A percentile compares a stretch with the other conserved stretches of the same genome.
phyloP scores from a whole-genome alignment of 140 eudicot species.

The Cichorium intybus region DNA sequence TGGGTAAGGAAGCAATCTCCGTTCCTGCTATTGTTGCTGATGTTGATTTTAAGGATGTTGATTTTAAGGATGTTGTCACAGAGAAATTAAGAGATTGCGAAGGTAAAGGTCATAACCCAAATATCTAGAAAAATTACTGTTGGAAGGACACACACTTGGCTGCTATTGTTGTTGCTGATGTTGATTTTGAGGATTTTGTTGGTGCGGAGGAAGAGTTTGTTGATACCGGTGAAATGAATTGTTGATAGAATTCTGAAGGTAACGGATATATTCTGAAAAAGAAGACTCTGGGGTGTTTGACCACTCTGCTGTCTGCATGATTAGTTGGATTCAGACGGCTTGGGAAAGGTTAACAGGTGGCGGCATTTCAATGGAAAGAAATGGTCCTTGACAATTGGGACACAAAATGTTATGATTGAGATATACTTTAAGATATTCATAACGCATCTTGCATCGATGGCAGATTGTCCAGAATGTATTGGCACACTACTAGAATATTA shows the following conservation, averaged over 20 bases:
- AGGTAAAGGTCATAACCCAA: no score
- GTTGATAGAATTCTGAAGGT: slow-evolving; percentile 68
- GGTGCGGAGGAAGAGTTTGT: slow-evolving; percentile 34
- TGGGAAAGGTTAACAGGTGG: no score
- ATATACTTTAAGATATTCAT: not conserved
- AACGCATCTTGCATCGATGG: not conserved
- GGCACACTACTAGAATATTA: no score
- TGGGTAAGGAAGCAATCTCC: slow-evolving; percentile 56
- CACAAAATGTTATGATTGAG: not conserved
- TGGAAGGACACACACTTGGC: no score
- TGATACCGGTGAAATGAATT: slow-evolving; percentile 47
- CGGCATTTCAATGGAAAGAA: slow-evolving; percentile 1
- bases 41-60: slow-evolving; percentile 21
- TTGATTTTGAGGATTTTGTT: slow-evolving; percentile 20
- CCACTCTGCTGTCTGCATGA: no score
- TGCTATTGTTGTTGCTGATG: slow-evolving; percentile 34
- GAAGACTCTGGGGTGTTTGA: slow-evolving; percentile 62
- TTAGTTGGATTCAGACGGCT: no score
- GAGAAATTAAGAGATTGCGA: no score
- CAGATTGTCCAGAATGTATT: slow-evolving; percentile 1
- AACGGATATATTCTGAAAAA: slow-evolving; percentile 78
- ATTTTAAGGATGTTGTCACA: no score
- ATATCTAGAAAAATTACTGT: no score
- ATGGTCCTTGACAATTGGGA: not conserved
- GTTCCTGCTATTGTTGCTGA: slow-evolving; percentile 32